A percentile compares a stretch with the other conserved stretches of the same genome.
Evolutionary conservation across 208 protist species (phyloP).

Genomic region (Lotmaria passim): DNA sequence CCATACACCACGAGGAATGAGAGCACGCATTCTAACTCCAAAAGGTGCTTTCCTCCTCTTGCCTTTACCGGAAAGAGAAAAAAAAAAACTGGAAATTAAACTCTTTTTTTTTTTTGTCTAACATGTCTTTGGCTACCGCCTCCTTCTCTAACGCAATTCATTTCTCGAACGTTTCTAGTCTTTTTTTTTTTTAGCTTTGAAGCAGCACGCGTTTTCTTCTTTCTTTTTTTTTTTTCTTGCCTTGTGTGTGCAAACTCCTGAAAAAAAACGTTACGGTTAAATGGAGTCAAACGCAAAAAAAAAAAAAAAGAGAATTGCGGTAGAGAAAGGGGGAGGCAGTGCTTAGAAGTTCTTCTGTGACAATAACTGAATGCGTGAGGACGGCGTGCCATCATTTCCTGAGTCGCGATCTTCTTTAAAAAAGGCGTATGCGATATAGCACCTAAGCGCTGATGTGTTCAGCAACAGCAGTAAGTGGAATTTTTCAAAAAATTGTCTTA

Average conservation of each 20-base stretch:
- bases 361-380: background rate
- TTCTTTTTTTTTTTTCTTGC: background rate
- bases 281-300: no score
- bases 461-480: background rate
- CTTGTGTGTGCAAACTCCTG: no score
- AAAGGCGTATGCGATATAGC: background rate
- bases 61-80: background rate
- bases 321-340: background rate
- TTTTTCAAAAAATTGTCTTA: constrained; percentile 2
- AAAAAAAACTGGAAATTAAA: background rate
- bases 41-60: background rate
- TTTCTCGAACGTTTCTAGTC: background rate
- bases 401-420: background rate
- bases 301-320: background rate
- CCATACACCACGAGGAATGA: no score
- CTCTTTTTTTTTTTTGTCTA: background rate
- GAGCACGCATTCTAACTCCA: background rate
- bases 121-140: background rate
- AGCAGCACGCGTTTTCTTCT: background rate
- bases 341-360: background rate
- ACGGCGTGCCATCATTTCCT: background rate
- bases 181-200: background rate
- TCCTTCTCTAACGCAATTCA: background rate
- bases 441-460: background rate
- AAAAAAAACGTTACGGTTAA: background rate